Conservation (phyloP, 2,329 filamentous ascomycete genomes). For the Trichoderma polysporum region DNA sequence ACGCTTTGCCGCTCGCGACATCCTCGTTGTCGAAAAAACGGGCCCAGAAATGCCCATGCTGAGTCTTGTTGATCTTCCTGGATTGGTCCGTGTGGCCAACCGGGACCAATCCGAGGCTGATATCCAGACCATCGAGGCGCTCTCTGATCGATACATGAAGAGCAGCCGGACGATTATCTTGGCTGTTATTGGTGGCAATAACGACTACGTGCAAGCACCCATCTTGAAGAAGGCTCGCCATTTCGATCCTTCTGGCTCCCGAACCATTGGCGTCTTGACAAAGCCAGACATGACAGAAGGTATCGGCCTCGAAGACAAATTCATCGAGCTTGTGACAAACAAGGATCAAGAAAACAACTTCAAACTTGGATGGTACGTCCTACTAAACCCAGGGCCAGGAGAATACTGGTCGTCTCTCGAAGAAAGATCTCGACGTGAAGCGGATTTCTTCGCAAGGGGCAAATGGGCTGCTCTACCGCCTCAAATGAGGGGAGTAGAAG, state of each 20-base stretch:
- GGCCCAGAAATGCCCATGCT: slow-evolving; percentile 60
- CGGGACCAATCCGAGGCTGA: slow-evolving; percentile 53
- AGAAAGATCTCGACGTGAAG: slow-evolving; percentile 44
- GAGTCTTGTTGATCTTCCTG: slow-evolving; percentile 62
- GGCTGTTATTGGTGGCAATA: slow-evolving; percentile 55
- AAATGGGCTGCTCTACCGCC: slow-evolving; percentile 50
- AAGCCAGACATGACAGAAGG: slow-evolving; percentile 55
- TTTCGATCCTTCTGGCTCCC: slow-evolving; percentile 49
- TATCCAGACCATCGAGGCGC: slow-evolving; percentile 50
- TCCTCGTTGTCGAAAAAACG: slow-evolving; percentile 58
- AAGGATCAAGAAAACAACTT: slow-evolving; percentile 51
- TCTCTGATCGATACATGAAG: slow-evolving; percentile 57
- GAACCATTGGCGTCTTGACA: slow-evolving; percentile 53
- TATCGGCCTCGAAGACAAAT: slow-evolving; percentile 54
- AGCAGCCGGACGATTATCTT: slow-evolving; percentile 55
- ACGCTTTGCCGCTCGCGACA: slow-evolving; percentile 51
- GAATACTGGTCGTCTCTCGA: slow-evolving; percentile 45
- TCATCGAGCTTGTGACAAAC: slow-evolving; percentile 53
- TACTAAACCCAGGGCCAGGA: slow-evolving; percentile 50
- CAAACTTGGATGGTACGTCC: slow-evolving; percentile 52
- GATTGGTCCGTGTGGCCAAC: slow-evolving; percentile 55
- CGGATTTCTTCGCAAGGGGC: slow-evolving; percentile 50
- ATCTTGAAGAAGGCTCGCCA: slow-evolving; percentile 52
- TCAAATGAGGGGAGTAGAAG: slow-evolving; percentile 47
- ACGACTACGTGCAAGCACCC: slow-evolving; percentile 53